Conservation (phyloP, 306 rosid genomes). For the Citrullus amarus region DNA sequence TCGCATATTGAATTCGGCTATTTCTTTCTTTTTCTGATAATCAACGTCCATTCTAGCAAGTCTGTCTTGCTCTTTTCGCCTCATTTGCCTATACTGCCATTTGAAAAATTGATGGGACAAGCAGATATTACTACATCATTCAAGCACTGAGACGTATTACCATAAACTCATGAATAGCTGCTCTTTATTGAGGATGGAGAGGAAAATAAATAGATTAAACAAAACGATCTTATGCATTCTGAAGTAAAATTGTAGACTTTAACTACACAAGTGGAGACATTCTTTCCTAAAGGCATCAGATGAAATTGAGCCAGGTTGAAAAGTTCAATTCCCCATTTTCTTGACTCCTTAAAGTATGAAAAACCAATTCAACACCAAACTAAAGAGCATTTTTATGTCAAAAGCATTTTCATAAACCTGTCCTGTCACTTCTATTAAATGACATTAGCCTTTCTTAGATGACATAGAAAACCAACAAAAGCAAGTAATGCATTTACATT, state of each 20-base stretch:
- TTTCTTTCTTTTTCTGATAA: conserved; percentile 67
- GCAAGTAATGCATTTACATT: neutral
- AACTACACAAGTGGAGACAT: neutral
- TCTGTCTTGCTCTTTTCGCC: conserved; percentile 94
- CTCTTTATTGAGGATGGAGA: neutral
- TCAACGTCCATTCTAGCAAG: conserved; percentile 87
- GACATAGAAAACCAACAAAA: neutral
- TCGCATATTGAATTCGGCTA: conserved; percentile 58
- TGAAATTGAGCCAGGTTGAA: neutral
- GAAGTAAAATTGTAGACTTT: neutral
- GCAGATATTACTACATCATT: neutral
- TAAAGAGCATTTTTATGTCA: neutral
- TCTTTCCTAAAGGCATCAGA: neutral
- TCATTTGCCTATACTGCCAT: conserved; percentile 81
- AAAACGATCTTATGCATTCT: neutral
- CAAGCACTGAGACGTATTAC: neutral
- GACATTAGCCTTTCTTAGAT: neutral
- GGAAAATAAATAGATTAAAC: neutral
- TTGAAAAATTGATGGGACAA: conserved; percentile 13
- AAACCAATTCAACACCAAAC: neutral
- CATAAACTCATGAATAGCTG: neutral
- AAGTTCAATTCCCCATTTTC: neutral
- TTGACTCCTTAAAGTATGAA: no score
- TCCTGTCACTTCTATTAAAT: neutral
- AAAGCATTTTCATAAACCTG: neutral